Percentiles rank a stretch among this genome's conserved stretches.
Evolutionary conservation across 2,329 filamentous ascomycete species (phyloP).

Genomic region (Xylaria polymorpha): DNA sequence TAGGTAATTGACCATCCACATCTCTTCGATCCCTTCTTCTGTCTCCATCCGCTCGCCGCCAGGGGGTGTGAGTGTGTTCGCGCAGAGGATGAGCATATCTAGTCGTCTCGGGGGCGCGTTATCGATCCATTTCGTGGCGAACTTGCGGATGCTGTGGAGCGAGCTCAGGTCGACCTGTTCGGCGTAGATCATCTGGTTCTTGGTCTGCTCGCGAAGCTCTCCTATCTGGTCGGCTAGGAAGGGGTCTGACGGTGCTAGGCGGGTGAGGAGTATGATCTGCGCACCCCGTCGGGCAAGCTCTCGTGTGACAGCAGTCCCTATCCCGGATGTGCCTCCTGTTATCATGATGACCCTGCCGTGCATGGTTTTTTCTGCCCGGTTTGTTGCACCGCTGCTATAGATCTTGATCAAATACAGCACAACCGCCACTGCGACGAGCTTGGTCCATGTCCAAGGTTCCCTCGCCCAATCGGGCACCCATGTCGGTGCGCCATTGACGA

Average conservation of each 20-base stretch:
- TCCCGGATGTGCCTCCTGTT: slow-evolving; percentile 93
- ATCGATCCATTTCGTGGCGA: slow-evolving; percentile 98
- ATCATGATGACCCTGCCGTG: slow-evolving; percentile 94
- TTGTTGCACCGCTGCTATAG: slow-evolving; percentile 81
- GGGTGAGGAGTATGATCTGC: slow-evolving; percentile 90
- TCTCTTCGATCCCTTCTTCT: slow-evolving; percentile 83
- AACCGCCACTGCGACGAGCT: slow-evolving; percentile 53
- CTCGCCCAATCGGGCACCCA: slow-evolving; percentile 57
- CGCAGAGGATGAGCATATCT: slow-evolving; percentile 92
- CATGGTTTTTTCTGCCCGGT: slow-evolving; percentile 82
- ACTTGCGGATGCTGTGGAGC: slow-evolving; percentile 89
- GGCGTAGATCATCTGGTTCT: slow-evolving; percentile 91
- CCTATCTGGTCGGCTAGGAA: slow-evolving; percentile 95
- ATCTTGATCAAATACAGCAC: slow-evolving; percentile 68
- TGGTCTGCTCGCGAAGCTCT: slow-evolving; percentile 79
- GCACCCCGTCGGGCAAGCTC: slow-evolving; percentile 84
- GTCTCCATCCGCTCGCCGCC: slow-evolving; percentile 72
- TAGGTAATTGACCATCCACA: slow-evolving; percentile 95
- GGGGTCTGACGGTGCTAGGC: slow-evolving; percentile 81
- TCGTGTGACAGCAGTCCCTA: slow-evolving; percentile 81
- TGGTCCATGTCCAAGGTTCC: slow-evolving; percentile 57
- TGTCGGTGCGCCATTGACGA: slow-evolving; percentile 62
- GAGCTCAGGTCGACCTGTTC: slow-evolving; percentile 92
- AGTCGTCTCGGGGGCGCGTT: slow-evolving; percentile 89
- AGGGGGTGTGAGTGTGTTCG: slow-evolving; percentile 77